These are phyloP conservation scores for Boletellus emodensis DNA, from an alignment of 768 basidiomycete genomes.

Conservation along the genomic window DNA sequence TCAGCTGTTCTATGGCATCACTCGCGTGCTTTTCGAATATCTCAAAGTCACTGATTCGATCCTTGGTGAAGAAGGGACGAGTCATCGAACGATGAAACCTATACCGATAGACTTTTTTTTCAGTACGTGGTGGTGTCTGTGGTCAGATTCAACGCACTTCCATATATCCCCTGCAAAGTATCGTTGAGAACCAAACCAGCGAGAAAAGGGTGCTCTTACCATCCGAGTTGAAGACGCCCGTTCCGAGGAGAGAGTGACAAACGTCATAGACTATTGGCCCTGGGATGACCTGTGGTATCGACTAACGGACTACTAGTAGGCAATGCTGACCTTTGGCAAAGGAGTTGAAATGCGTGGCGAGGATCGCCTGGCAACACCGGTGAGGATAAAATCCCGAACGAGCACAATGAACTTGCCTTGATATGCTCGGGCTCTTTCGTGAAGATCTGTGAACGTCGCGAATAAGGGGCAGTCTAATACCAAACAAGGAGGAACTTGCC, in stretches of 20 bases:
- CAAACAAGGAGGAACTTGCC: slow-evolving; percentile 23
- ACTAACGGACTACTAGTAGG: too few species aligned
- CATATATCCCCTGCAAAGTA: slow-evolving; percentile 45
- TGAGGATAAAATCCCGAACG: too few species aligned
- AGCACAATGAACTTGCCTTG: slow-evolving; percentile 26
- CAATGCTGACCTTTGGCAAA: too few species aligned
- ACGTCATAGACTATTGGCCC: slow-evolving; percentile 7
- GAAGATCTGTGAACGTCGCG: slow-evolving; percentile 31
- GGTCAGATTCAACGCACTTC: slow-evolving; percentile 39
- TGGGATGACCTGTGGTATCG: neutral
- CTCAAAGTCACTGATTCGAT: slow-evolving; percentile 52
- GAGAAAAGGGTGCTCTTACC: slow-evolving; percentile 27
- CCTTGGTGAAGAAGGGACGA: slow-evolving; percentile 56
- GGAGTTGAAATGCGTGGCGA: too few species aligned
- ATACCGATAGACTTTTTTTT: neutral
- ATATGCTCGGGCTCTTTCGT: slow-evolving; percentile 48
- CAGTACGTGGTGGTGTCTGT: neutral
- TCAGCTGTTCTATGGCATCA: slow-evolving; percentile 43
- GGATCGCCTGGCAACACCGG: too few species aligned
- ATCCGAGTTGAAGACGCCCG: slow-evolving; percentile 59
- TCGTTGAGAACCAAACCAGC: neutral
- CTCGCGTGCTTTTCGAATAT: slow-evolving; percentile 50
- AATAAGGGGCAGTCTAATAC: neutral
- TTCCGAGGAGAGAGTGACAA: slow-evolving; percentile 41
- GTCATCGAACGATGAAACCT: slow-evolving; percentile 60